Conservation (phyloP, 257 asterid species). For the Perilla frutescens region DNA sequence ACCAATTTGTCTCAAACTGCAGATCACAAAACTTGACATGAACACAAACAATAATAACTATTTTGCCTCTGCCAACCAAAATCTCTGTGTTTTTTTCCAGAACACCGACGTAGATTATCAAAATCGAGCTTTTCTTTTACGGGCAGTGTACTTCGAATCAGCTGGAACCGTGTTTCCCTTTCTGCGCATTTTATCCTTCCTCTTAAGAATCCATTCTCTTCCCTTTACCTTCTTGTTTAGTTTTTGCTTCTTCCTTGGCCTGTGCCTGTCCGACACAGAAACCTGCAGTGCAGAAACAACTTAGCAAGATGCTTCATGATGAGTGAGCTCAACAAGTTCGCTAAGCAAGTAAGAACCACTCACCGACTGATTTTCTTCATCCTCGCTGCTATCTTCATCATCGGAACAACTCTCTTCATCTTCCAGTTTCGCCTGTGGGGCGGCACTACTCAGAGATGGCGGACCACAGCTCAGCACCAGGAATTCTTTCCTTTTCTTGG, state of each 20-base stretch:
- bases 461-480: conserved; percentile 93
- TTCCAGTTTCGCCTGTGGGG: conserved; percentile 70
- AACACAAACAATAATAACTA: no score
- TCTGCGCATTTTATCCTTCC: conserved; percentile 82
- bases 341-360: conserved; percentile 27
- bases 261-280: conserved; percentile 71
- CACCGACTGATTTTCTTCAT: conserved; percentile 76
- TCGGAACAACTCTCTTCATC: conserved; percentile 77
- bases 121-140: conserved; percentile 79
- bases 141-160: conserved; percentile 84
- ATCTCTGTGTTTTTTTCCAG: background rate
- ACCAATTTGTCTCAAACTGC: background rate
- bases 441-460: conserved; percentile 64
- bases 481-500: conserved; percentile 89
- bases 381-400: conserved; percentile 73
- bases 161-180: conserved; percentile 79
- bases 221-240: conserved; percentile 80
- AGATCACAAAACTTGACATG: conserved; percentile 1
- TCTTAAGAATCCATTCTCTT: conserved; percentile 71
- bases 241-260: conserved; percentile 83
- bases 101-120: conserved; percentile 15
- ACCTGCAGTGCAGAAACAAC: conserved; percentile 48
- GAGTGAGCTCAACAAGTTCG: background rate
- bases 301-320: background rate
- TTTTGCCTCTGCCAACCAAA: background rate